These are phyloP conservation scores for Penicillium fuscoglaucum DNA, from an alignment of 2,329 filamentous ascomycete species.

Conservation along the genomic window DNA sequence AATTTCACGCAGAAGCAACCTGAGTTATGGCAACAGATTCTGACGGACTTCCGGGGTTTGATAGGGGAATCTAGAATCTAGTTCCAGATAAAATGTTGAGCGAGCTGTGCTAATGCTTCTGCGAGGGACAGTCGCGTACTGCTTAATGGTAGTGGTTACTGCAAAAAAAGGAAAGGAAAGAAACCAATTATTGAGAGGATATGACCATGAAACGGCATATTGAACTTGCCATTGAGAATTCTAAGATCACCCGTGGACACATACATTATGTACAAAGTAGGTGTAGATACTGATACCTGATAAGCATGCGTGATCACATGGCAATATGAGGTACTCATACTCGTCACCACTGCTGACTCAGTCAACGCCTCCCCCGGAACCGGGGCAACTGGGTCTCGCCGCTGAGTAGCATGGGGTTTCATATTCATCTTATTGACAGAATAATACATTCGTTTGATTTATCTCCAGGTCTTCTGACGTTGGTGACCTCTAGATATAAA, in stretches of 20 bases:
- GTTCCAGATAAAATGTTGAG: neutral
- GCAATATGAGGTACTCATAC: neutral
- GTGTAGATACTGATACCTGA: neutral
- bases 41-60: conserved; percentile 50
- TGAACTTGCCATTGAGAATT: neutral
- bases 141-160: neutral
- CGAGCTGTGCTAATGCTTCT: neutral
- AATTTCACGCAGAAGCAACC: conserved; percentile 49
- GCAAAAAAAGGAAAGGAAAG: neutral
- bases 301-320: neutral
- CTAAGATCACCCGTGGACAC: no score
- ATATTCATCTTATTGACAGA: neutral
- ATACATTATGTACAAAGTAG: no score
- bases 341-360: conserved; percentile 4
- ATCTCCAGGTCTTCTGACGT: neutral
- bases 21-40: conserved; percentile 51
- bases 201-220: neutral
- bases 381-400: neutral
- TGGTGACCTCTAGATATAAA: no score
- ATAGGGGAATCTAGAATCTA: conserved; percentile 32
- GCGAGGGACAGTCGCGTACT: neutral
- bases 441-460: neutral
- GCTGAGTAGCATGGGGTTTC: neutral
- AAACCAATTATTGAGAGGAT: neutral
- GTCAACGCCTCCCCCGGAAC: neutral